Evolutionary conservation across 1,284 basidiomycete species (phyloP), one percentile per base, ranked within the genome.

Genomic region (Cryptococcus sp.): DNA sequence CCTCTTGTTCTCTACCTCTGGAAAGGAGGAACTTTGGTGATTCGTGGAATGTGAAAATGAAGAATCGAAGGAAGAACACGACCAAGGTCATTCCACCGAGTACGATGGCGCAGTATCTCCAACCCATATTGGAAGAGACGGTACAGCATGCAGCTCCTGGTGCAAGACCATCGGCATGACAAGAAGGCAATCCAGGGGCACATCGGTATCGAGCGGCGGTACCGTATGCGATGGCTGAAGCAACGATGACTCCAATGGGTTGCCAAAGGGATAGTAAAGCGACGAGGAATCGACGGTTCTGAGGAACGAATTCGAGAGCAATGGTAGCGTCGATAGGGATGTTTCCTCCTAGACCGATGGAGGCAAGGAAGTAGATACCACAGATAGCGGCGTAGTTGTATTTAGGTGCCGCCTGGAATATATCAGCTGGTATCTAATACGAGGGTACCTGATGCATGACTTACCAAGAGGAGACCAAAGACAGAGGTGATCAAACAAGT

Each of bases 11-110:
- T 41, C 79, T 78, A 0, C 88, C 88, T 56, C 84, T 82, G 5
- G 84, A 83, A 70, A 90, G 83, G 34, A 91, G 81, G 72, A 80
- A 89, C 70, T 87, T 87, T 4, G 87, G 87, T 54, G 84, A 85
- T 71, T 90, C 88, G 56, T 85, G 79, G 50, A 90, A 81, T n/a
- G 80, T 78, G 78, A 89, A 89, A 50, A 86, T 76, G 70, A 86
- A 82, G 78, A 87, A 88, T 44, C 88, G 86, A 45, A 86, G 69
- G 52, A 82, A 63, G 79, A 83, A 89, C 35, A 78, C 57, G 44
- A 60, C 32, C 4, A 76, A 57, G 6, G 70, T 73, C 54, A 76
- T 63, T n/a, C 45, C 46, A 38, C 72, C 71, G 44, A 87, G 78
- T 35, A 84, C 49, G 55, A 87, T 86, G 46, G 86, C 52, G 23